These are phyloP conservation scores for Magnolia kwangsiensis DNA, from an alignment of 164 flowering plant species.

Conservation along the genomic window DNA sequence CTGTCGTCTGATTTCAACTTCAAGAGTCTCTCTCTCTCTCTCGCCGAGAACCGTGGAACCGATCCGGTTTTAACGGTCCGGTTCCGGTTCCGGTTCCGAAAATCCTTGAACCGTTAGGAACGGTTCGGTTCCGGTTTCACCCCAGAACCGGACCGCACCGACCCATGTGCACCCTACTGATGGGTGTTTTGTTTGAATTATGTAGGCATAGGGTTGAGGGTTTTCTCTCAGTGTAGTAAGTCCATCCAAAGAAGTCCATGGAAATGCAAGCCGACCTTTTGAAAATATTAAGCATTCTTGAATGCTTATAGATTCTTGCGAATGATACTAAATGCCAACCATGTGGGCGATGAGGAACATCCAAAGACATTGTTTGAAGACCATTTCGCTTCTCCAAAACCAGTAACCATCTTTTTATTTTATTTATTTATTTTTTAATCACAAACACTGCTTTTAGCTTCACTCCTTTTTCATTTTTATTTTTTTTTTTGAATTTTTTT, in stretches of 20 bases:
- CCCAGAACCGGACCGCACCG: no score
- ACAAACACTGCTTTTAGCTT: no score
- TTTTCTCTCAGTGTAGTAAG: background rate
- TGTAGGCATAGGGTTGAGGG: no score
- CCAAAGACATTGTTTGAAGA: slow-evolving; percentile 21
- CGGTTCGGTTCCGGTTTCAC: no score
- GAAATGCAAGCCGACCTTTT: background rate
- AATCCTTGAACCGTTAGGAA: no score
- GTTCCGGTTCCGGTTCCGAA: no score
- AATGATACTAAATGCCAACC: background rate
- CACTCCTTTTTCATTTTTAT: background rate
- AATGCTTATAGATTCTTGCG: background rate
- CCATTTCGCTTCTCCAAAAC: slow-evolving; percentile 1
- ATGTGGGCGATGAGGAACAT: slow-evolving; percentile 20
- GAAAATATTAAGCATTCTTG: background rate
- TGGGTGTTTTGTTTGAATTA: no score
- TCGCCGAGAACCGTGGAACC: no score
- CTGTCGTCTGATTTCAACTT: no score
- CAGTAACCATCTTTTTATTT: slow-evolving; percentile 2
- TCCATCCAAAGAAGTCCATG: background rate
- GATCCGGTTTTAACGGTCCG: no score
- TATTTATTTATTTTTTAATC: background rate
- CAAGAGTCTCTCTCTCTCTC: no score
- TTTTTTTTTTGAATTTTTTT: background rate
- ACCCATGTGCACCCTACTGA: no score